Percentiles rank a stretch among this genome's conserved stretches.
Conservation (phyloP, 2,329 filamentous ascomycete species). For the Cercospora berteroae region DNA sequence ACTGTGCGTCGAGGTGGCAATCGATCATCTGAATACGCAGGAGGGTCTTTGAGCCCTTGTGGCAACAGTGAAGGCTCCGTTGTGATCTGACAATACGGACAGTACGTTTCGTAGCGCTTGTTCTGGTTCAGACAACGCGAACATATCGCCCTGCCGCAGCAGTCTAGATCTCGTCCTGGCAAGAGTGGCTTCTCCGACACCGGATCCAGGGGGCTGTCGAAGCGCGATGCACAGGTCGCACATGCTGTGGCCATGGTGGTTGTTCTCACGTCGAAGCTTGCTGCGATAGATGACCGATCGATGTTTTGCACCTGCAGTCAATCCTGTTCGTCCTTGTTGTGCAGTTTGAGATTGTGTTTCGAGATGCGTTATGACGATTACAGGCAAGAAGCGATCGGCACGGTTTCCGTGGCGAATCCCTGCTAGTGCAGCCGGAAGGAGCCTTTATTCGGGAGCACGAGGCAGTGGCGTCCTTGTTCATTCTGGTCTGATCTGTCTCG, state of each 20-base stretch:
- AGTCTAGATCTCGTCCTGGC: slow-evolving; percentile 61
- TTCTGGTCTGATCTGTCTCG: slow-evolving; percentile 11
- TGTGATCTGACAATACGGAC: slow-evolving; percentile 75
- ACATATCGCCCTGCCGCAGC: slow-evolving; percentile 71
- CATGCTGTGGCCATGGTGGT: slow-evolving; percentile 24
- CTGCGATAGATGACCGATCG: background rate
- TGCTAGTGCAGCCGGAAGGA: slow-evolving; percentile 1
- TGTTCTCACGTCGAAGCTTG: background rate
- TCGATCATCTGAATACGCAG: slow-evolving; percentile 52
- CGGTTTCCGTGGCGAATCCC: background rate
- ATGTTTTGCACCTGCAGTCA: background rate
- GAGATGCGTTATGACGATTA: slow-evolving; percentile 3
- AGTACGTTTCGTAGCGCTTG: slow-evolving; percentile 63
- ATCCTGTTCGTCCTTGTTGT: slow-evolving; percentile 17
- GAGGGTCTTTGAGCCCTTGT: slow-evolving; percentile 66
- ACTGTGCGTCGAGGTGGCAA: slow-evolving; percentile 12
- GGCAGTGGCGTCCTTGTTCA: slow-evolving; percentile 2
- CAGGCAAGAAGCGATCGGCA: slow-evolving; percentile 1
- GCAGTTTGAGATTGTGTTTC: slow-evolving; percentile 3
- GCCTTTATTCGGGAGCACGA: background rate
- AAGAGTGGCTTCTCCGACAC: slow-evolving; percentile 58
- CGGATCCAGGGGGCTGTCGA: slow-evolving; percentile 26
- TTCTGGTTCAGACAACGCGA: slow-evolving; percentile 68
- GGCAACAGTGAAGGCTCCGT: slow-evolving; percentile 59
- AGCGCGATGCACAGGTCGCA: slow-evolving; percentile 36